Percentiles rank a stretch among this genome's conserved stretches.
Evolutionary conservation across 371 early-diverging fungal species (phyloP).

Genomic region (Catenaria anguillulae): DNA sequence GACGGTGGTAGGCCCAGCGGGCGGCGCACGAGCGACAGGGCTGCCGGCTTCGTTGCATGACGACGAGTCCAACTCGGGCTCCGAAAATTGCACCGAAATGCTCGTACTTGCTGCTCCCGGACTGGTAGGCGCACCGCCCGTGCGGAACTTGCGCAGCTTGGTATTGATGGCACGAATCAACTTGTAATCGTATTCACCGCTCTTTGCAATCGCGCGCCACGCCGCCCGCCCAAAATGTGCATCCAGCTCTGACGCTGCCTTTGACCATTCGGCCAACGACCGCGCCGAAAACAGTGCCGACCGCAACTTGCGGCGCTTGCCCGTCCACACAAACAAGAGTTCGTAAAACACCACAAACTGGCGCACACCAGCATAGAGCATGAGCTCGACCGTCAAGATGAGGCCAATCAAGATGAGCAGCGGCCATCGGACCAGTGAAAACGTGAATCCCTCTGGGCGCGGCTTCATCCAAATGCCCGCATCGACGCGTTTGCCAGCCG

Average conservation of each 20-base stretch:
- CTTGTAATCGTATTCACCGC: slow-evolving; percentile 49
- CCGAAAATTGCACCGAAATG: too few species aligned
- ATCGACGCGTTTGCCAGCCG: too few species aligned
- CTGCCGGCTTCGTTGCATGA: not conserved
- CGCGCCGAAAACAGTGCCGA: slow-evolving; percentile 30
- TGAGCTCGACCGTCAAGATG: slow-evolving; percentile 47
- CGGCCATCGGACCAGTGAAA: slow-evolving; percentile 40
- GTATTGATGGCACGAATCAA: slow-evolving; percentile 48
- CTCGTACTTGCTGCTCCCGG: too few species aligned
- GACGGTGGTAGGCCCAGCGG: too few species aligned
- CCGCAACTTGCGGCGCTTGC: slow-evolving; percentile 33
- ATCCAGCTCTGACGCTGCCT: slow-evolving; percentile 52
- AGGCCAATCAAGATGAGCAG: slow-evolving; percentile 40
- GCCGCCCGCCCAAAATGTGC: slow-evolving; percentile 44
- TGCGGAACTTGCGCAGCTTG: slow-evolving; percentile 19
- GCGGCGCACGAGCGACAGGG: not conserved
- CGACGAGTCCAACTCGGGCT: slow-evolving; percentile 10
- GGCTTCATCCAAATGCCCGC: slow-evolving; percentile 6
- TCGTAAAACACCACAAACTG: slow-evolving; percentile 57
- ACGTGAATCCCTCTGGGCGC: slow-evolving; percentile 24
- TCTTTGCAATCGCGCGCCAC: slow-evolving; percentile 51
- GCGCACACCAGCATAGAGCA: slow-evolving; percentile 48
- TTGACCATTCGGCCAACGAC: slow-evolving; percentile 54
- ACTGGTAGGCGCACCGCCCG: not conserved
- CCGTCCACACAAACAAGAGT: slow-evolving; percentile 27